phyloP scores from a whole-genome alignment of 306 rosid species.

The Medicago arabica region DNA sequence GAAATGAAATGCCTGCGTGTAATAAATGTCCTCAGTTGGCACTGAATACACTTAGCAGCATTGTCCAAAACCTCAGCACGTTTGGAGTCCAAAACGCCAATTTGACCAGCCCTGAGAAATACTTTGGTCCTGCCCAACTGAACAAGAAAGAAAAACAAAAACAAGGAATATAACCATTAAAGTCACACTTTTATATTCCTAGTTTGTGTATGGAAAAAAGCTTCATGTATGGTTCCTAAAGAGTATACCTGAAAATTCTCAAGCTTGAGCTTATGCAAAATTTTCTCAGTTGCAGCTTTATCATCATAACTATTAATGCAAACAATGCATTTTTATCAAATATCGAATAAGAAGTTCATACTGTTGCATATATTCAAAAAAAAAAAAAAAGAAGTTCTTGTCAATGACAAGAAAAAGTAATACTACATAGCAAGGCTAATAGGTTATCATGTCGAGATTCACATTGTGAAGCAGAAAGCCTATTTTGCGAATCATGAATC shows the following conservation, averaged over 20 bases:
- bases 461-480: too few species aligned
- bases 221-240: conserved; percentile 14
- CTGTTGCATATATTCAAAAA: conserved; percentile 19
- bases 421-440: too few species aligned
- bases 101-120: conserved; percentile 97
- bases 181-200: conserved; percentile 12
- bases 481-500: too few species aligned
- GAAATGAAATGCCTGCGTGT: conserved; percentile 70
- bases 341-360: conserved; percentile 29
- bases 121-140: conserved; percentile 96
- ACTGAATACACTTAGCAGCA: conserved; percentile 81
- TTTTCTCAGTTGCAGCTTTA: conserved; percentile 64
- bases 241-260: conserved; percentile 83
- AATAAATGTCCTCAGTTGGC: conserved; percentile 68
- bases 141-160: conserved; percentile 35
- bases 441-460: too few species aligned
- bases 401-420: conserved; percentile 7
- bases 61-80: conserved; percentile 89
- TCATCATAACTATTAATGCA: conserved; percentile 76
- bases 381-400: conserved; percentile 3
- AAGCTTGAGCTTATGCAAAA: conserved; percentile 77
- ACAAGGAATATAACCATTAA: conserved; percentile 32
- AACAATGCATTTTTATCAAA: not conserved
- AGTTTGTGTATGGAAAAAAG: conserved; percentile 34
- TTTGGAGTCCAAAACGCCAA: conserved; percentile 84